Percentiles rank a stretch among this genome's conserved stretches.
Evolutionary conservation across 192 early-diverging fungal species (phyloP).

Genomic region (Coemansia sp.): DNA sequence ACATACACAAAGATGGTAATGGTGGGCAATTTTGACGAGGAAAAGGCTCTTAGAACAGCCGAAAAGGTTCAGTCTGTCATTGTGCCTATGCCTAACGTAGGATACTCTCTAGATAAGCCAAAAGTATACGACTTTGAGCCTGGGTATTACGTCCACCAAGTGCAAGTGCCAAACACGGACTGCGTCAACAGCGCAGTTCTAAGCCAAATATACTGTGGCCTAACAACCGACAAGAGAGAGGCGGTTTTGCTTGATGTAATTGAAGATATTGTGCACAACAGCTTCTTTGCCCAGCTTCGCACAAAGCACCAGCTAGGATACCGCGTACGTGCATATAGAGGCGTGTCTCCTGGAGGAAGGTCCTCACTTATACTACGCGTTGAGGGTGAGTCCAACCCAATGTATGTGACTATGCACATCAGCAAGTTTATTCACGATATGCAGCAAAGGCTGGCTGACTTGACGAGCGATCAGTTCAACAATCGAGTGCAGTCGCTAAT

Average conservation of each 20-base stretch:
- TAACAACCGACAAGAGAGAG: no score
- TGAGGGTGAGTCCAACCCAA: constrained; percentile 76
- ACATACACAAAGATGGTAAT: not conserved
- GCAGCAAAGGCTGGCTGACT: constrained; percentile 9
- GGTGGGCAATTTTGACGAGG: not conserved
- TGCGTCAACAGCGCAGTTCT: no score
- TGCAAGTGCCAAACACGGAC: not conserved
- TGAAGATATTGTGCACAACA: constrained; percentile 70
- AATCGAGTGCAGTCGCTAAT: constrained; percentile 60
- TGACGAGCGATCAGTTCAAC: constrained; percentile 51
- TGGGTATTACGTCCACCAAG: constrained; percentile 34
- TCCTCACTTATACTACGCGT: no score
- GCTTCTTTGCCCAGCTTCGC: constrained; percentile 82
- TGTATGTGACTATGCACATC: constrained; percentile 72
- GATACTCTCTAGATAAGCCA: constrained; percentile 88
- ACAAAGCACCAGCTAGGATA: constrained; percentile 84
- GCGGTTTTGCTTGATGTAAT: constrained; percentile 55
- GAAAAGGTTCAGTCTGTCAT: constrained; percentile 9
- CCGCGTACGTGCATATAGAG: not conserved
- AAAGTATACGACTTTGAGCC: constrained; percentile 81
- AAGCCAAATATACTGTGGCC: no score
- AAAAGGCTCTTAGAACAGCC: not conserved
- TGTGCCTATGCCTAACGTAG: constrained; percentile 4
- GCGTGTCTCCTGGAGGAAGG: no score
- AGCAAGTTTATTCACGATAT: constrained; percentile 68